These are phyloP conservation scores for Exophiala calicioides DNA, from an alignment of 2,329 filamentous ascomycete species.

Conservation along the genomic window DNA sequence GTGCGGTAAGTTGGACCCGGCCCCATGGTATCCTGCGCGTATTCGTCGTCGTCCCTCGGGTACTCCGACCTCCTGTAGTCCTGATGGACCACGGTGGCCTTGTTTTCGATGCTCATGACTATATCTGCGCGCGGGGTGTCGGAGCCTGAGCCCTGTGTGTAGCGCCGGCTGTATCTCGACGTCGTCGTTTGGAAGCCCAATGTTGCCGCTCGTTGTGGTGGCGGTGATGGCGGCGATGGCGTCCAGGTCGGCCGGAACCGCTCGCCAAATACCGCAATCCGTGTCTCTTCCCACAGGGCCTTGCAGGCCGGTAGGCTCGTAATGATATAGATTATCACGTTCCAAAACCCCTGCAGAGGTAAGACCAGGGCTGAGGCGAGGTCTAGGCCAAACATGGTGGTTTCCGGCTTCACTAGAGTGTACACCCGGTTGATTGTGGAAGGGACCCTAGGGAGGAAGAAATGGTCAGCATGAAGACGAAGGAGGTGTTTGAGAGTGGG, in stretches of 20 bases:
- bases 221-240: background rate
- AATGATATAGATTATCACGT: slow-evolving; percentile 72
- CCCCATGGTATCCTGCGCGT: slow-evolving; percentile 1
- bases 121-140: slow-evolving; percentile 4
- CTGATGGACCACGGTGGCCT: slow-evolving; percentile 12
- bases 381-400: slow-evolving; percentile 61
- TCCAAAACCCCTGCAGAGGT: slow-evolving; percentile 83
- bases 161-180: too few species aligned
- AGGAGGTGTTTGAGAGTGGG: too few species aligned
- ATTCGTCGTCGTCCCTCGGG: slow-evolving; percentile 4
- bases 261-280: background rate
- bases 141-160: background rate
- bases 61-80: too few species aligned
- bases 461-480: slow-evolving; percentile 4
- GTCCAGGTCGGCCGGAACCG: too few species aligned
- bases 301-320: slow-evolving; percentile 68
- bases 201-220: too few species aligned
- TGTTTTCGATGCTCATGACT: slow-evolving; percentile 9
- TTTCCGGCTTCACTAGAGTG: slow-evolving; percentile 59
- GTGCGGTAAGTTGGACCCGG: background rate
- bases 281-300: slow-evolving; percentile 27
- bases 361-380: slow-evolving; percentile 73
- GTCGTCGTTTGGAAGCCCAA: too few species aligned
- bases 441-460: slow-evolving; percentile 50
- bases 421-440: slow-evolving; percentile 77